These are phyloP conservation scores for Beauveria australis DNA, from an alignment of 2,329 filamentous ascomycete species.

Conservation along the genomic window DNA sequence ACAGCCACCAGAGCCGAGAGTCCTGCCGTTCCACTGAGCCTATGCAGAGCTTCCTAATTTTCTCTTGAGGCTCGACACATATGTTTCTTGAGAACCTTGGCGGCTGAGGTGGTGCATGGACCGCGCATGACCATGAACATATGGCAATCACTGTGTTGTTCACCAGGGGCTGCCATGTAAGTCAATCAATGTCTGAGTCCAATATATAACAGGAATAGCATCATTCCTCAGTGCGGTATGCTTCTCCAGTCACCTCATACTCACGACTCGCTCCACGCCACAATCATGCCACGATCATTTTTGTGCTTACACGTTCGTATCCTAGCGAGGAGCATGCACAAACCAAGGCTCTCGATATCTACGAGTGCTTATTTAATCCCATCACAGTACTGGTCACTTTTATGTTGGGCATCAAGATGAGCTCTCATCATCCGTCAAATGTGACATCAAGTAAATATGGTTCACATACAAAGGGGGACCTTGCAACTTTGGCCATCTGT, in stretches of 20 bases:
- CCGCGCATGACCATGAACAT: constrained; percentile 77
- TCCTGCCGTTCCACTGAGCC: constrained; percentile 81
- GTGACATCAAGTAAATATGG: constrained; percentile 79
- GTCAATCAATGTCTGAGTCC: constrained; percentile 21
- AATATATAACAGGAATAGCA: background rate
- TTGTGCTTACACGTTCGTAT: constrained; percentile 26
- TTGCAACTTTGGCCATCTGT: constrained; percentile 75
- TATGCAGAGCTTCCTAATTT: constrained; percentile 81
- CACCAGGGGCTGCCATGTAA: constrained; percentile 79
- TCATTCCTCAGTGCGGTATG: constrained; percentile 57
- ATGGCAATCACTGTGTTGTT: constrained; percentile 89
- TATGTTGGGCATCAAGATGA: constrained; percentile 89
- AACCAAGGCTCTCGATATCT: constrained; percentile 51
- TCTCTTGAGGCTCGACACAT: constrained; percentile 80
- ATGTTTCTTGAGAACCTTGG: constrained; percentile 87
- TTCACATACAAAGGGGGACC: constrained; percentile 89
- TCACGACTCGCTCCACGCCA: constrained; percentile 56
- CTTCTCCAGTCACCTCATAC: constrained; percentile 69
- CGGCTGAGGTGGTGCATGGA: constrained; percentile 63
- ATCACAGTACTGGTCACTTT: constrained; percentile 82
- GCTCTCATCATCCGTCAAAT: constrained; percentile 74
- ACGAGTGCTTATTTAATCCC: constrained; percentile 75
- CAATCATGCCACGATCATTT: constrained; percentile 40
- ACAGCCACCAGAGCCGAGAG: constrained; percentile 36
- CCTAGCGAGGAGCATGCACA: constrained; percentile 42